Evolutionary conservation across 1,284 basidiomycete genomes (phyloP), one percentile per base, ranked within the genome.

Genomic region (Neolentinus lepideus): DNA sequence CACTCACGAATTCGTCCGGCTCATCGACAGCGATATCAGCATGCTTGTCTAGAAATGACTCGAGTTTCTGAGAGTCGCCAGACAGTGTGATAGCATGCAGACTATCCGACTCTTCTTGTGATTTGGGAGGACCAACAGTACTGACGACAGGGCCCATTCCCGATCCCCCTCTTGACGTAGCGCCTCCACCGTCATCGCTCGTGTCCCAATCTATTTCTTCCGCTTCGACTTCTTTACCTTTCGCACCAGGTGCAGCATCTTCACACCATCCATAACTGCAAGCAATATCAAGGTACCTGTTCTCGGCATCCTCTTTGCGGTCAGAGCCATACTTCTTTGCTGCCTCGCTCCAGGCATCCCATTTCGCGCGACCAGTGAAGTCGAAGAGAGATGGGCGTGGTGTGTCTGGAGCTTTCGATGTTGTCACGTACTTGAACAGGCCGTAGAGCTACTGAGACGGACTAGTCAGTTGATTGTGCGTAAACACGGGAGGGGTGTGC

Each of bases 371-470:
- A 1, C 84, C 87, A 1, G 86, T 78, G 65, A 89, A 79, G 60
- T 91, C 90, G 64, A 94, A 91, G 27, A 95, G 76, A 3, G 88
- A 90, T 1, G 93, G 94, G 1, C 88, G 80, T 2, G 83, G 65
- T 6, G 72, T 74, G 33, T 70, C 74, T 21, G 90, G 83, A n/a
- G 60, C 64, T 12, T 77, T 66, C 0, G 83, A 77, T 21, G 80
- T 76, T 6, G 83, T 90, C 24, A 90, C 69, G 66, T 76, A 80
- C 69, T 95, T 95, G 84, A 82, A 96, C 56, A 94, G 73, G 43
- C 89, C 90, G 69, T 96, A 96, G 11, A 96, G 73, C 92, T 94
- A 57, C 51, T 38, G 54, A 57, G 59, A 46, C 56, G 56, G 56
- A 50, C 55, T 58, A 66, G 70, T 62, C 72, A 68, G 67, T n/a